phyloP scores from a whole-genome alignment of 306 rosid species.

The Dryas drummondii region DNA sequence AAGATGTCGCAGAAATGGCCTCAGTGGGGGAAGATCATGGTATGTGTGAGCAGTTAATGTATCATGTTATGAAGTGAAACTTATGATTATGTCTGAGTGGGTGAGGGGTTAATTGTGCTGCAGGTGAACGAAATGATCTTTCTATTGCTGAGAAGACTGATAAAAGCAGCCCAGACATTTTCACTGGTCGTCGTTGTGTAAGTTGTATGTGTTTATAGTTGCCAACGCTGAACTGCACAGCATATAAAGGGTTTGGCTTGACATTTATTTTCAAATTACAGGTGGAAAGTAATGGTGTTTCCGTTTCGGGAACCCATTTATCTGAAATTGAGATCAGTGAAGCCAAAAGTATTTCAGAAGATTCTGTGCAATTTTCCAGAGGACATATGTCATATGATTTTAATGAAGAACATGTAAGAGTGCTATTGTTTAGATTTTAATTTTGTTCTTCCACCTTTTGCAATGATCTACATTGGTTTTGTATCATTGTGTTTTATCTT shows the following conservation, averaged over 20 bases:
- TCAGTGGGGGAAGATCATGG: slow-evolving; percentile 32
- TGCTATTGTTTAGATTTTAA: neutral
- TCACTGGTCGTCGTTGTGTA: slow-evolving; percentile 90
- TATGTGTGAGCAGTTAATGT: slow-evolving; percentile 36
- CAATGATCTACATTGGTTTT: neutral
- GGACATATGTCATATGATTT: slow-evolving; percentile 55
- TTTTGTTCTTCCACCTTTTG: neutral
- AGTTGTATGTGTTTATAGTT: slow-evolving; percentile 96
- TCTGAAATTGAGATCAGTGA: slow-evolving; percentile 36
- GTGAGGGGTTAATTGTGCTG: slow-evolving; percentile 24
- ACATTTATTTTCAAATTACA: slow-evolving; percentile 46
- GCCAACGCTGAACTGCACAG: slow-evolving; percentile 41
- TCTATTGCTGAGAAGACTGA: slow-evolving; percentile 32
- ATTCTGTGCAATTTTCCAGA: slow-evolving; percentile 34
- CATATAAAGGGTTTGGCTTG: slow-evolving; percentile 45
- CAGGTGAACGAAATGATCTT: slow-evolving; percentile 48
- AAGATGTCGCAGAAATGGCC: slow-evolving; percentile 30
- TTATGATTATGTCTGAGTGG: slow-evolving; percentile 34
- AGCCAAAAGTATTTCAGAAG: slow-evolving; percentile 38
- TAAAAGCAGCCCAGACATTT: slow-evolving; percentile 32
- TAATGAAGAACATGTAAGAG: slow-evolving; percentile 73
- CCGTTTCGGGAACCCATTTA: slow-evolving; percentile 35
- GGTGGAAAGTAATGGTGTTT: slow-evolving; percentile 55
- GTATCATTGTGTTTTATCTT: slow-evolving; percentile 1
- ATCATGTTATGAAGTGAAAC: slow-evolving; percentile 19